phyloP scores from a whole-genome alignment of 2,329 filamentous ascomycete genomes.

The Paraconiothyrium brasiliense region DNA sequence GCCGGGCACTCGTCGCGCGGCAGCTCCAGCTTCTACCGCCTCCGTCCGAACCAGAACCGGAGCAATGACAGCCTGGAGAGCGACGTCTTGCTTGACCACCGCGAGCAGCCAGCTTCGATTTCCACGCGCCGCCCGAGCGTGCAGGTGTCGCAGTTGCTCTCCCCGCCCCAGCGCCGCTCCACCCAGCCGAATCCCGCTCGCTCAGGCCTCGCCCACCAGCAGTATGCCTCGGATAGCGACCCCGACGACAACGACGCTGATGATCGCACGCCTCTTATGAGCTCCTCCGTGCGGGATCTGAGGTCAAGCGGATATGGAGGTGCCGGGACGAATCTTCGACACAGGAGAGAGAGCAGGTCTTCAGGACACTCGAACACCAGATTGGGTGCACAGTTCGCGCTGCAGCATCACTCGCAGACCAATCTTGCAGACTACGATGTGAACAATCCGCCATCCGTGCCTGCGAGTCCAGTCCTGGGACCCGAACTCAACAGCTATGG shows the following conservation, averaged over 20 bases:
- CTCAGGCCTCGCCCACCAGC: constrained; percentile 42
- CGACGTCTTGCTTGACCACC: constrained; percentile 85
- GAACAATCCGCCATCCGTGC: constrained; percentile 72
- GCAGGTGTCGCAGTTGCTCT: constrained; percentile 45
- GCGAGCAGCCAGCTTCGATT: constrained; percentile 59
- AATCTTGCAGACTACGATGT: constrained; percentile 64
- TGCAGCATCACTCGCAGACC: constrained; percentile 41
- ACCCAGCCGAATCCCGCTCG: constrained; percentile 25
- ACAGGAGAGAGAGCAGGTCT: constrained; percentile 41
- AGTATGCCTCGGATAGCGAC: constrained; percentile 56
- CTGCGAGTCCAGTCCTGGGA: constrained; percentile 65
- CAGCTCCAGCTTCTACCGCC: constrained; percentile 63
- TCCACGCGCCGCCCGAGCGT: constrained; percentile 56
- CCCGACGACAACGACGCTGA: constrained; percentile 56
- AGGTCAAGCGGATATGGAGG: constrained; percentile 49
- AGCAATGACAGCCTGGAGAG: constrained; percentile 92
- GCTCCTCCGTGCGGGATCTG: constrained; percentile 46
- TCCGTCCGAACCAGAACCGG: constrained; percentile 67
- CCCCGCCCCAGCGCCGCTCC: constrained; percentile 31
- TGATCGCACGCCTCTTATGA: constrained; percentile 66
- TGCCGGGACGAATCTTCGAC: constrained; percentile 35
- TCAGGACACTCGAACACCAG: constrained; percentile 41
- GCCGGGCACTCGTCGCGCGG: constrained; percentile 44
- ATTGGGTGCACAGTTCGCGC: constrained; percentile 37
- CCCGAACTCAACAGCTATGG: constrained; percentile 61